Evolutionary conservation across 306 rosid genomes (phyloP), one percentile per base, ranked within the genome.

Genomic region (Lablab purpureus): DNA sequence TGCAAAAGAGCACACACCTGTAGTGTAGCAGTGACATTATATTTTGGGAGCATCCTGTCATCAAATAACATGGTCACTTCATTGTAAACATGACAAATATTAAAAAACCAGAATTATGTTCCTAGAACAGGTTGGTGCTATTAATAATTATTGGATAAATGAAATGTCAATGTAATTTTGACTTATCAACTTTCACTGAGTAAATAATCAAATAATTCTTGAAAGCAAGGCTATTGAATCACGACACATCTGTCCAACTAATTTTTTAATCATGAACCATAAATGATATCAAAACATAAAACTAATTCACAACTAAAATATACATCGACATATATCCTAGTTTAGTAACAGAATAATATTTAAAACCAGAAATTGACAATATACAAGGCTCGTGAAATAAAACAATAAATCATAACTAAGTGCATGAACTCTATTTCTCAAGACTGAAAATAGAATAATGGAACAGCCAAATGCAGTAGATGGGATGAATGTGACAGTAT

Each of bases 41-140:
- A 87, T 84, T 92, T 95, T 0, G 99, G 99, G 79, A 92, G 99
- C 82, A 66, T 81, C 95, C 99, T 95, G 90, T 21, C 41, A 80
- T 40, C 67, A 58, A 82, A 67, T 17, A 80, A 79, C 36, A 81
- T 34, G 36, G 75, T 85, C 70, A 82, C 47, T 69, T 46, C 54
- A 67, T 68, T 59, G 71, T 10, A 60, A 11, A 71, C 55, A 58
- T 60, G 55, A 50, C 47, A 30, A 45, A 19, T 17, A 43, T 0
- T 43, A n/a, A 19, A 43, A 21, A 10, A 2, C 47, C 17, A 32
- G 14, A 59, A 59, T 40, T 43, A 18, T 21, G 21, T 21, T 41
- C 14, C 28, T 6, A 11, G 21, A 43, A 14, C 28, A 28, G 43
- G 30, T 21, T 36, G 18, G 9, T 15, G 6, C 18, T 49, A 34